Base-by-base conservation (phyloP, 345 rosid species). In the Hibiscus syriacus region DNA sequence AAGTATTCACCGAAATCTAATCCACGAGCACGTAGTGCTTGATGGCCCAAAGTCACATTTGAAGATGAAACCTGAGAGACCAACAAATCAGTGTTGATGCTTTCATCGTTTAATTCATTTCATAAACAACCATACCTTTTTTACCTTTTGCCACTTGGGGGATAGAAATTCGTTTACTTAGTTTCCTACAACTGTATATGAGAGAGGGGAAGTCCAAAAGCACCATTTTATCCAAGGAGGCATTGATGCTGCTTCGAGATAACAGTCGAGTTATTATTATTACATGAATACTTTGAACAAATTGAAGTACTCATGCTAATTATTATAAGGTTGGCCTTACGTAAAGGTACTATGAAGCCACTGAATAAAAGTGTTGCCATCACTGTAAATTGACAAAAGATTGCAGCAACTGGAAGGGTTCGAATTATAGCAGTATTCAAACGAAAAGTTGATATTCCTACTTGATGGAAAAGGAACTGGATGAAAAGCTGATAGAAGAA, bases 111-210 rank as follows among this genome's bases (percentile, higher is more conserved):
- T 54, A 23, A 23, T 12, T 54, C 32, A 50, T 50, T 19, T 50
- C 13, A 50, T 50, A 20, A 19, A 50, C 26, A 50, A 50, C 12
- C 12, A 45, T 45, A 26, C 4, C 13, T 9, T 23, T 55, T 73
- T 71, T 45, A 82, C 88, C 85, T 85, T 62, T 68, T 76, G 74
- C 89, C 86, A 85, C 67, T 84, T 72, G 9, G 80, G 89, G 29
- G 82, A 73, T 0, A 75, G 86, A 64, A 85, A 82, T 63, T 85
- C 89, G 50, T 85, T 82, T 10, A 82, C 8, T 0, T 82, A 59
- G 6, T 69, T 27, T 4, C 69, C 85, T 23, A 82, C 79, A 69
- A 77, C 82, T 1, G 78, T 76, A 66, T 82, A 83, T 1, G 0
- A 83, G n/a, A n/a, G 2, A 17, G 85, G 83, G 6, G 84, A 82